Evolutionary conservation across 495 filamentous ascomycete species (phyloP).

Genomic region (Parathielavia appendiculata): DNA sequence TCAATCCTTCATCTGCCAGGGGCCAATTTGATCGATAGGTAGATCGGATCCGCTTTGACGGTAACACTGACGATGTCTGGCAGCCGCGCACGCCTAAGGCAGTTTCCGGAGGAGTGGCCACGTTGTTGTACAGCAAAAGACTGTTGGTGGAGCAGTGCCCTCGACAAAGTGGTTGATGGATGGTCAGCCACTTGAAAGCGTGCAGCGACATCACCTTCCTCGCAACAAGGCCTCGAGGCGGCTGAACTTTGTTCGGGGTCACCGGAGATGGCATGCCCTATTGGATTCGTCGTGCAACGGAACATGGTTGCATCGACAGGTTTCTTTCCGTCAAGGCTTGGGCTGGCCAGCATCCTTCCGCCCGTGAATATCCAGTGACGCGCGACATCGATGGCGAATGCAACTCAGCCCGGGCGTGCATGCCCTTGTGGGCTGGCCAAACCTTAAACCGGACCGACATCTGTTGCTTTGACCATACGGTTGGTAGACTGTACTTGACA

Average conservation of each 20-base stretch:
- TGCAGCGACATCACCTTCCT: background rate
- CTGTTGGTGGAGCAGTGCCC: background rate
- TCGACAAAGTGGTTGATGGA: background rate
- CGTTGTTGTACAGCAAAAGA: background rate
- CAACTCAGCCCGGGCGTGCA: background rate
- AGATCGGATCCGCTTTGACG: background rate
- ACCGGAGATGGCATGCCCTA: background rate
- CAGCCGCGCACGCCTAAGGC: background rate
- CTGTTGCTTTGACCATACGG: background rate
- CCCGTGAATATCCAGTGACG: too few relatives aligned
- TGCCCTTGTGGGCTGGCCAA: background rate
- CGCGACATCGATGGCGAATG: background rate
- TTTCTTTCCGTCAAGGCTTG: background rate
- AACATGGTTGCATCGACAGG: background rate
- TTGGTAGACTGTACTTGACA: conserved; percentile 20
- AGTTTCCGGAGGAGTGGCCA: conserved; percentile 6
- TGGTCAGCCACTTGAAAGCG: background rate
- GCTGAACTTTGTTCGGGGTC: conserved; percentile 5
- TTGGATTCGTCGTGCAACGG: conserved; percentile 1
- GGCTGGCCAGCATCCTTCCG: background rate
- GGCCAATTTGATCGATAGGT: conserved; percentile 9
- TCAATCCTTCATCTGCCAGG: conserved; percentile 10
- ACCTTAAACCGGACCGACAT: background rate
- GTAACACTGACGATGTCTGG: background rate
- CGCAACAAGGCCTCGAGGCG: background rate